phyloP scores from a whole-genome alignment of 306 rosid species.

The Echinosophora koreensis region DNA sequence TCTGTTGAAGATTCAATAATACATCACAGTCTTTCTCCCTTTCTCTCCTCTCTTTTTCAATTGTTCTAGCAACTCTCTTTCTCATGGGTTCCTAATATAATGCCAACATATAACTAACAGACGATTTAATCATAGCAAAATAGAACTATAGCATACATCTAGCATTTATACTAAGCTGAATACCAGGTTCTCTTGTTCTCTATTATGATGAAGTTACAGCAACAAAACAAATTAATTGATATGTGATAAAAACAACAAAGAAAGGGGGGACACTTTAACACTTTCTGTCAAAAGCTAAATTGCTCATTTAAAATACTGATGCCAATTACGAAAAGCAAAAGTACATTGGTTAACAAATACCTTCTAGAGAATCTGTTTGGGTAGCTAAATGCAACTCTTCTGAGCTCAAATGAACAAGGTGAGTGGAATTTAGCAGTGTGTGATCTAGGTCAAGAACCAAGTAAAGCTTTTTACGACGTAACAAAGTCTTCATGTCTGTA shows the following conservation, averaged over 20 bases:
- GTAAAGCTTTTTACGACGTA: constrained; percentile 67
- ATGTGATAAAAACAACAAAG: constrained; percentile 7
- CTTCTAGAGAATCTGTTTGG: constrained; percentile 70
- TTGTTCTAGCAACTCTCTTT: too few relatives aligned
- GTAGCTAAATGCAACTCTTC: constrained; percentile 70
- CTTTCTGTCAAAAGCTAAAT: background rate
- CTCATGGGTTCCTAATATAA: background rate
- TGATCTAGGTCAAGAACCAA: constrained; percentile 95
- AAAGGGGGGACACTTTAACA: background rate
- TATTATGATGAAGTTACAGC: background rate
- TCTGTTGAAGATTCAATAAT: too few relatives aligned
- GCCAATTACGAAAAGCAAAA: constrained; percentile 40
- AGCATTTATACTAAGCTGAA: constrained; percentile 21
- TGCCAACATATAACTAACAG: constrained; percentile 22
- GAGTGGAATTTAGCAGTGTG: constrained; percentile 81
- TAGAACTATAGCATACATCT: constrained; percentile 2
- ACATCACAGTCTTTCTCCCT: too few relatives aligned
- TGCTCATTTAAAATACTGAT: constrained; percentile 19
- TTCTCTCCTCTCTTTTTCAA: too few relatives aligned
- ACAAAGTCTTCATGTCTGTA: constrained; percentile 70
- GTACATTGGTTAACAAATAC: constrained; percentile 51
- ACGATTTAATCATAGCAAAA: background rate
- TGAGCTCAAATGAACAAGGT: constrained; percentile 57
- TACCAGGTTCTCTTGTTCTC: background rate
- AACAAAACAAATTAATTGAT: background rate